phyloP scores from a whole-genome alignment of 257 asterid species.

The Solanum chmielewskii region DNA sequence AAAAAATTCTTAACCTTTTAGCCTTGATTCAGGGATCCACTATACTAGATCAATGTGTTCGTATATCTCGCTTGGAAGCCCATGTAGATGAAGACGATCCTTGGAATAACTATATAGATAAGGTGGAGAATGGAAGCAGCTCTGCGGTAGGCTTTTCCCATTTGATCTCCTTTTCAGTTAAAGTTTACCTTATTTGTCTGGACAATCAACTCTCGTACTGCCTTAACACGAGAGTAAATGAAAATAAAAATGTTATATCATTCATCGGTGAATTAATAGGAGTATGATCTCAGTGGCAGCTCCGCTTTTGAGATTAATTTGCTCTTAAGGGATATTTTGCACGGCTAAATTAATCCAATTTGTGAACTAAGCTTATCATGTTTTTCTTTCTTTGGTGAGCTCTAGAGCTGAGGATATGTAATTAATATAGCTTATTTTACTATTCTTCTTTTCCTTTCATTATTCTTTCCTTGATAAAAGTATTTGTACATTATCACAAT shows the following conservation, averaged over 20 bases:
- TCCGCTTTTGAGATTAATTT: neutral
- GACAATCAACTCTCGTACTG: neutral
- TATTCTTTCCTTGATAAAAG: neutral
- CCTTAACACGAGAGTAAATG: neutral
- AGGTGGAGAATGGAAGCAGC: constrained; percentile 1
- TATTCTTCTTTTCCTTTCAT: neutral
- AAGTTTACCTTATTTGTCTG: neutral
- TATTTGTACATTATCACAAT: neutral
- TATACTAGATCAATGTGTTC: constrained; percentile 11
- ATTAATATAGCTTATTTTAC: neutral
- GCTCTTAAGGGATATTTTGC: neutral
- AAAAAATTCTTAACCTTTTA: neutral
- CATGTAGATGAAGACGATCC: neutral
- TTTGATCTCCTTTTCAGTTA: neutral
- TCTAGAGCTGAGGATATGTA: neutral
- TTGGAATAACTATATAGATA: neutral
- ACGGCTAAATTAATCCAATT: neutral
- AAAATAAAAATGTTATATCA: neutral
- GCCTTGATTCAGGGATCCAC: constrained; percentile 15
- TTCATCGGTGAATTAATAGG: neutral
- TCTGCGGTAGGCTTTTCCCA: constrained; percentile 6
- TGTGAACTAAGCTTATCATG: neutral
- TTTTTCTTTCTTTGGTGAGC: neutral
- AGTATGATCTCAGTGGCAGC: neutral
- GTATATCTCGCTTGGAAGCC: constrained; percentile 8